Evolutionary conservation across 106 monocot genomes (phyloP).

Genomic region (Apostasia ramifera): DNA sequence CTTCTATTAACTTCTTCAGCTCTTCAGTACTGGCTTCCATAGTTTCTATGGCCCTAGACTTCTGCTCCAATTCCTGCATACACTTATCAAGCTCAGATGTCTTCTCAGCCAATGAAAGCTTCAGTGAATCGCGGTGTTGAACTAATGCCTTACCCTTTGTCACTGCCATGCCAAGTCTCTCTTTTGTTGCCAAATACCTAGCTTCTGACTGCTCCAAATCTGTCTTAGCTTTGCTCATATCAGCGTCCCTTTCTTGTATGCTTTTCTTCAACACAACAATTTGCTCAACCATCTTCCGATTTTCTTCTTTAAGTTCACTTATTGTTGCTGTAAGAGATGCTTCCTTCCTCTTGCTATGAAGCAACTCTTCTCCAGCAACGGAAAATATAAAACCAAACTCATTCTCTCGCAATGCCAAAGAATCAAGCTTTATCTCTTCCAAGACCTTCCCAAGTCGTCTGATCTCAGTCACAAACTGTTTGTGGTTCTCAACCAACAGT

Average conservation of each 20-base stretch:
- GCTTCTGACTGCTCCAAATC: slow-evolving; percentile 67
- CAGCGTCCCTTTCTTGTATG: slow-evolving; percentile 38
- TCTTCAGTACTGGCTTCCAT: slow-evolving; percentile 27
- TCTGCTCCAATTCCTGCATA: slow-evolving; percentile 54
- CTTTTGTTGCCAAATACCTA: slow-evolving; percentile 51
- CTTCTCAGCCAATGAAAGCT: slow-evolving; percentile 73
- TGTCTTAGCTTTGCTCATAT: slow-evolving; percentile 49
- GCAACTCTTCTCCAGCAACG: slow-evolving; percentile 30
- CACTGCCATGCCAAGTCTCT: slow-evolving; percentile 88
- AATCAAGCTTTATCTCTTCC: slow-evolving; percentile 40
- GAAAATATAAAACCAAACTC: slow-evolving; percentile 22
- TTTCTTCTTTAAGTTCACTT: slow-evolving; percentile 49
- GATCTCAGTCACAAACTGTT: slow-evolving; percentile 30
- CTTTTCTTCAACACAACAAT: slow-evolving; percentile 29
- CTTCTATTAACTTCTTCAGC: slow-evolving; percentile 36
- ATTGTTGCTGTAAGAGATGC: slow-evolving; percentile 31
- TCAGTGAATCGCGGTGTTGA: slow-evolving; percentile 84
- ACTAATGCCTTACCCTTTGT: slow-evolving; percentile 90
- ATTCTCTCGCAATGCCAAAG: slow-evolving; percentile 10
- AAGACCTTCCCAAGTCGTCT: slow-evolving; percentile 50
- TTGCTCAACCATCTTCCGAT: slow-evolving; percentile 29
- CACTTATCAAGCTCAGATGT: slow-evolving; percentile 59
- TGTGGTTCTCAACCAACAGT: slow-evolving; percentile 49
- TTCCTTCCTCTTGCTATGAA: slow-evolving; percentile 58
- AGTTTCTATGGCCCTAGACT: slow-evolving; percentile 46